phyloP scores from a whole-genome alignment of 108 stramenopile genomes.

The Skeletonema marinoi region DNA sequence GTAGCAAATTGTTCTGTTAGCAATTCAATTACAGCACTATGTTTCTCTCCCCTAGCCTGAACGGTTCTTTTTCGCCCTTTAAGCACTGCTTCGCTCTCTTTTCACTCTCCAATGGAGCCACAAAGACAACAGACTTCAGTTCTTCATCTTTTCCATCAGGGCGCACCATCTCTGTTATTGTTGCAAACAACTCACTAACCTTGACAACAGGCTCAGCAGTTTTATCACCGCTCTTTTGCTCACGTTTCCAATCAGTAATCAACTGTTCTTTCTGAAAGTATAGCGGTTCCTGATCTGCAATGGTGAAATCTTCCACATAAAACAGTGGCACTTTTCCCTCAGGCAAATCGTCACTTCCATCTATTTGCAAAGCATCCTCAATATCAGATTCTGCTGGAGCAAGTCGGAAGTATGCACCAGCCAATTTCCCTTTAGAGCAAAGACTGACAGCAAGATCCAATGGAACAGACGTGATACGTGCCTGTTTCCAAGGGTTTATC shows the following conservation, averaged over 20 bases:
- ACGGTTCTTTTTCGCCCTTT: constrained; percentile 71
- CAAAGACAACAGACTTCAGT: constrained; percentile 55
- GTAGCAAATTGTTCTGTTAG: no score
- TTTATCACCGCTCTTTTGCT: constrained; percentile 28
- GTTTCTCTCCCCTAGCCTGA: constrained; percentile 64
- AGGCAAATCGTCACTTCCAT: constrained; percentile 63
- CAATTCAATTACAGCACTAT: constrained; percentile 55
- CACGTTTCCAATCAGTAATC: constrained; percentile 54
- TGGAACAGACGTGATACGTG: constrained; percentile 74
- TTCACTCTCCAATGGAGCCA: constrained; percentile 67
- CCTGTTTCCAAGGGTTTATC: constrained; percentile 74
- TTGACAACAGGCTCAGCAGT: constrained; percentile 49
- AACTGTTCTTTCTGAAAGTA: constrained; percentile 76
- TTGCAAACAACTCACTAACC: constrained; percentile 77
- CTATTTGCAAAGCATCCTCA: constrained; percentile 65
- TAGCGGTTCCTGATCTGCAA: constrained; percentile 49
- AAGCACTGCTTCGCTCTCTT: constrained; percentile 55
- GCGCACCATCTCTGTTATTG: constrained; percentile 58
- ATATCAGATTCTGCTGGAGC: constrained; percentile 70
- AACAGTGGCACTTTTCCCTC: constrained; percentile 85
- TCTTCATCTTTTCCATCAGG: constrained; percentile 63
- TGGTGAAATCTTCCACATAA: constrained; percentile 72
- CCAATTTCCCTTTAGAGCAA: constrained; percentile 53
- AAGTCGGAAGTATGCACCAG: constrained; percentile 68
- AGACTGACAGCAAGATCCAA: constrained; percentile 78